A percentile compares a stretch with the other conserved stretches of the same genome.
Conservation (phyloP, 805 yeast genomes). For the Kluyveromyces aestuarii region DNA sequence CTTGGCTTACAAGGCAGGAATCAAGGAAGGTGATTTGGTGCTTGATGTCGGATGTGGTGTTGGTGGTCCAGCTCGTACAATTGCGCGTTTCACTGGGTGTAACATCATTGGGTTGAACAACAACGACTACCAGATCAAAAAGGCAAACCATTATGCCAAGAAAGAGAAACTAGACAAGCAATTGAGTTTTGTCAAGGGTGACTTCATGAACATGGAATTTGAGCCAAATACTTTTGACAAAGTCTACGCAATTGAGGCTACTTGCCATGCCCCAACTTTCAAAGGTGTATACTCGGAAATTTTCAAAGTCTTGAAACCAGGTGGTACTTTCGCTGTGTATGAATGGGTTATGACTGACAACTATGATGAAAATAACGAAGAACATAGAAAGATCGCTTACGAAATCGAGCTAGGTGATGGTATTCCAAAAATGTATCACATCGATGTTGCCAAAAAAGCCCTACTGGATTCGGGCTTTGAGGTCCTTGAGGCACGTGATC, state of each 20-base stretch:
- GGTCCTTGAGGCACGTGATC: slow-evolving; percentile 62
- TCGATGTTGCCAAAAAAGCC: slow-evolving; percentile 81
- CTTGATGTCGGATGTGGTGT: slow-evolving; percentile 99
- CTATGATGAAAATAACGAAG: slow-evolving; percentile 78
- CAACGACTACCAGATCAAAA: slow-evolving; percentile 93
- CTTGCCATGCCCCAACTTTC: slow-evolving; percentile 93
- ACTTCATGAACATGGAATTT: slow-evolving; percentile 98
- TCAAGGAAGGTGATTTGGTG: slow-evolving; percentile 73
- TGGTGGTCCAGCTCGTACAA: slow-evolving; percentile 98
- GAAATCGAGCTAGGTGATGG: slow-evolving; percentile 99
- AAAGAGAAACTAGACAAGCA: slow-evolving; percentile 57
- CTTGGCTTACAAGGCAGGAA: slow-evolving; percentile 78
- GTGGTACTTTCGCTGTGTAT: slow-evolving; percentile 95
- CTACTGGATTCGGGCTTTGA: slow-evolving; percentile 82
- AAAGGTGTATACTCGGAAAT: slow-evolving; percentile 95
- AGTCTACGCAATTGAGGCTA: slow-evolving; percentile 97
- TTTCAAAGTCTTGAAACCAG: slow-evolving; percentile 92
- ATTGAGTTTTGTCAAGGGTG: slow-evolving; percentile 87
- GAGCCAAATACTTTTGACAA: slow-evolving; percentile 87
- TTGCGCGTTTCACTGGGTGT: slow-evolving; percentile 82
- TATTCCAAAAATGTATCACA: slow-evolving; percentile 91
- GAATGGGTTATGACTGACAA: slow-evolving; percentile 98
- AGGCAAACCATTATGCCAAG: slow-evolving; percentile 76
- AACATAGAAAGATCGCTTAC: slow-evolving; percentile 89
- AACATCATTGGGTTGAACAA: slow-evolving; percentile 85